Conservation (phyloP, 495 filamentous ascomycete species). For the Paragyromitra xinjiangensis region DNA sequence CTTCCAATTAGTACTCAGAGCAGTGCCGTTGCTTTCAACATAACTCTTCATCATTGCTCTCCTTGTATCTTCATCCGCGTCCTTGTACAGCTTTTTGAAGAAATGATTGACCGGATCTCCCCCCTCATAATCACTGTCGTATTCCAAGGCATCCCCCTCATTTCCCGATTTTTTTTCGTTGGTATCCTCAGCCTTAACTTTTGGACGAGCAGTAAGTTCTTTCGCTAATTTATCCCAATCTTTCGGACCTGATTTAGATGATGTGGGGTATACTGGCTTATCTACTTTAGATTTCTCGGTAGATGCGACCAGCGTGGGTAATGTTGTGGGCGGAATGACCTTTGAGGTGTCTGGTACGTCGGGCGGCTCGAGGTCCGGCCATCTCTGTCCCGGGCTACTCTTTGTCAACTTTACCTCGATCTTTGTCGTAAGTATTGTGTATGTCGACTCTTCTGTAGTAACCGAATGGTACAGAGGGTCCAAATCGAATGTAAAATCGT, state of each 20-base stretch:
- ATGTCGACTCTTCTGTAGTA: constrained; percentile 67
- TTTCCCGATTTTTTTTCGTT: constrained; percentile 60
- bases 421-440: constrained; percentile 77
- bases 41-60: constrained; percentile 99
- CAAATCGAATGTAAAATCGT: constrained; percentile 72
- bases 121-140: constrained; percentile 70
- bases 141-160: constrained; percentile 57
- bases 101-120: constrained; percentile 80
- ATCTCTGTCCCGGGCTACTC: constrained; percentile 72
- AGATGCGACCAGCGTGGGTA: constrained; percentile 21
- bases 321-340: neutral
- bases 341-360: constrained; percentile 50
- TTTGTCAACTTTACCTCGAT: constrained; percentile 84
- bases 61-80: constrained; percentile 78
- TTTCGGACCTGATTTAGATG: constrained; percentile 82
- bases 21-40: constrained; percentile 89
- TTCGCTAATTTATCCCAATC: constrained; percentile 87
- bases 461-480: constrained; percentile 76
- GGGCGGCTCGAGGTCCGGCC: constrained; percentile 72
- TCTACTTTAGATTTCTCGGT: constrained; percentile 26
- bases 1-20: constrained; percentile 90
- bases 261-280: constrained; percentile 83
- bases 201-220: constrained; percentile 65
- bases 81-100: constrained; percentile 90
- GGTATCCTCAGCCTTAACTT: constrained; percentile 52